Evolutionary conservation across 306 rosid genomes (phyloP).

Genomic region (Albizia julibrissin): DNA sequence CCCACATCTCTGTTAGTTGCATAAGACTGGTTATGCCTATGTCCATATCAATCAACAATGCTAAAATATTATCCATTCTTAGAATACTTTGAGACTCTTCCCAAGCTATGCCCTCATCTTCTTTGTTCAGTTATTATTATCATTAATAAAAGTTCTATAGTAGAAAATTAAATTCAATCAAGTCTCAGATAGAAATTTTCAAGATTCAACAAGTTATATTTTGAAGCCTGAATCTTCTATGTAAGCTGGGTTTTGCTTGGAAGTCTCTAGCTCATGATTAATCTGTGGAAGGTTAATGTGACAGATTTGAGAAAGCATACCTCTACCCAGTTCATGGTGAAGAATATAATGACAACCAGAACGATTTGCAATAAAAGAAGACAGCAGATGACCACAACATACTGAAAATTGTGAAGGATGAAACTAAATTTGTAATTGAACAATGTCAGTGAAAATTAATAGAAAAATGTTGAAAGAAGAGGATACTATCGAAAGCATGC

Average conservation of each 20-base stretch:
- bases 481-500: slow-evolving; percentile 50
- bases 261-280: not conserved
- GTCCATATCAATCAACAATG: not conserved
- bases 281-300: too few species aligned
- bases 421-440: slow-evolving; percentile 1
- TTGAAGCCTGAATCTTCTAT: not conserved
- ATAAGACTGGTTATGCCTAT: not conserved
- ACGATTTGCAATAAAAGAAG: slow-evolving; percentile 44
- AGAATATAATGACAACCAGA: slow-evolving; percentile 33
- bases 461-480: slow-evolving; percentile 15
- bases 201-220: not conserved
- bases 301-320: slow-evolving; percentile 38
- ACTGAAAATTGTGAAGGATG: slow-evolving; percentile 47
- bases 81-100: not conserved
- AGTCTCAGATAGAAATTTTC: not conserved
- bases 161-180: not conserved
- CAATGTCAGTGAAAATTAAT: not conserved
- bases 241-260: not conserved
- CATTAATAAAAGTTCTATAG: not conserved
- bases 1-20: not conserved
- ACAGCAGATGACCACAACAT: slow-evolving; percentile 33
- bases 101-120: not conserved
- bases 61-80: not conserved
- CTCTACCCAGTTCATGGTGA: slow-evolving; percentile 45
- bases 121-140: not conserved